phyloP scores from a whole-genome alignment of 805 yeast species.

The Saccharomyces cerevisiae region DNA sequence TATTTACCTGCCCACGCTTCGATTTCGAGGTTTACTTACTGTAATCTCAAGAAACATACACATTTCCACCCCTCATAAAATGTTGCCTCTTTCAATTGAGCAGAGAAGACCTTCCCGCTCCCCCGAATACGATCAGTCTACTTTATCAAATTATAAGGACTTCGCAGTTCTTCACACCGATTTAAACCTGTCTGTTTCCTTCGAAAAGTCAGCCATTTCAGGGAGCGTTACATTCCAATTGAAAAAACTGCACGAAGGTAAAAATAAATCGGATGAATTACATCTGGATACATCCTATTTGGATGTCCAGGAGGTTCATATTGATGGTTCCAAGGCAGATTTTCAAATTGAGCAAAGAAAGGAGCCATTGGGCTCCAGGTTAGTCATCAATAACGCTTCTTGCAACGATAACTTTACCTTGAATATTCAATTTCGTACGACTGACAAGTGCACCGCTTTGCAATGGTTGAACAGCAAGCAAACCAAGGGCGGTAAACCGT shows the following conservation, averaged over 20 bases:
- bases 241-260: slow-evolving; percentile 21
- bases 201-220: slow-evolving; percentile 40
- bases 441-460: slow-evolving; percentile 69
- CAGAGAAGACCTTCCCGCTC: slow-evolving; percentile 26
- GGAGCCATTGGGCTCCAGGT: slow-evolving; percentile 55
- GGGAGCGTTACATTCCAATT: slow-evolving; percentile 52
- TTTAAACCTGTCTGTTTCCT: slow-evolving; percentile 47
- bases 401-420: slow-evolving; percentile 22
- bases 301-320: slow-evolving; percentile 35
- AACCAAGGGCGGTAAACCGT: slow-evolving; percentile 55
- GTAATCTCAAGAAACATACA: background rate
- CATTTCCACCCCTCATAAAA: background rate
- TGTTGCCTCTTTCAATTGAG: slow-evolving; percentile 24
- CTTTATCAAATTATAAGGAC: slow-evolving; percentile 59
- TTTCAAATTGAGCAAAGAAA: slow-evolving; percentile 33
- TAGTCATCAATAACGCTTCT: slow-evolving; percentile 28
- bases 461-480: slow-evolving; percentile 75
- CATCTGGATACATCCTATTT: slow-evolving; percentile 64
- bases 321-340: slow-evolving; percentile 28
- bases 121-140: slow-evolving; percentile 65
- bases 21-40: background rate
- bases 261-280: slow-evolving; percentile 27
- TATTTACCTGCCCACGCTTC: background rate
- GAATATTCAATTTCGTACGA: slow-evolving; percentile 54
- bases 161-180: slow-evolving; percentile 46